Evolutionary conservation across 495 filamentous ascomycete genomes (phyloP).

Genomic region (Hyaloscypha hepaticicola): DNA sequence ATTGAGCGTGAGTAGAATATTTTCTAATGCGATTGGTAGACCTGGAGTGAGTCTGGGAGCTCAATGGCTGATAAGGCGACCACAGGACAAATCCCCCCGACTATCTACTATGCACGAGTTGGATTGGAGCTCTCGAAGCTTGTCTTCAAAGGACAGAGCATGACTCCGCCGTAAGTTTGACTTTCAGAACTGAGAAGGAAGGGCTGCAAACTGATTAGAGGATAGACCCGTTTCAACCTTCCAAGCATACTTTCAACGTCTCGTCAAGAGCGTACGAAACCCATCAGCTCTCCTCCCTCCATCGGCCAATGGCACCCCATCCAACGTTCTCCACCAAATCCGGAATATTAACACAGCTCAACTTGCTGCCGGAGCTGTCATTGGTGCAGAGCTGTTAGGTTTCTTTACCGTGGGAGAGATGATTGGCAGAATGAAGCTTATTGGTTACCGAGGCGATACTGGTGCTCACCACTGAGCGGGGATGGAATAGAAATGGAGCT

Average conservation of each 20-base stretch:
- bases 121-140: conserved; percentile 82
- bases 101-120: conserved; percentile 88
- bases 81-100: conserved; percentile 79
- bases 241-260: conserved; percentile 80
- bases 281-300: conserved; percentile 47
- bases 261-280: conserved; percentile 66
- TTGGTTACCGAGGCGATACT: conserved; percentile 81
- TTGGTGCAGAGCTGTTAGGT: conserved; percentile 82
- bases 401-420: conserved; percentile 99
- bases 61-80: conserved; percentile 33
- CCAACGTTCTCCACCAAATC: conserved; percentile 55
- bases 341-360: conserved; percentile 70
- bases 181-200: not conserved
- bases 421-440: conserved; percentile 86
- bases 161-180: conserved; percentile 84
- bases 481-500: not conserved
- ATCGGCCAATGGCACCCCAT: conserved; percentile 24
- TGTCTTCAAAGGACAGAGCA: conserved; percentile 84
- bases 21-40: conserved; percentile 4
- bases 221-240: conserved; percentile 72
- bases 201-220: not conserved
- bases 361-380: conserved; percentile 66
- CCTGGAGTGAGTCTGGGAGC: conserved; percentile 8
- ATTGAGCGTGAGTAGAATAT: conserved; percentile 72
- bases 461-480: conserved; percentile 58